Percentiles rank a stretch among this genome's conserved stretches.
phyloP scores from a whole-genome alignment of 2,329 filamentous ascomycete species.

The Blastomyces emzantsi region DNA sequence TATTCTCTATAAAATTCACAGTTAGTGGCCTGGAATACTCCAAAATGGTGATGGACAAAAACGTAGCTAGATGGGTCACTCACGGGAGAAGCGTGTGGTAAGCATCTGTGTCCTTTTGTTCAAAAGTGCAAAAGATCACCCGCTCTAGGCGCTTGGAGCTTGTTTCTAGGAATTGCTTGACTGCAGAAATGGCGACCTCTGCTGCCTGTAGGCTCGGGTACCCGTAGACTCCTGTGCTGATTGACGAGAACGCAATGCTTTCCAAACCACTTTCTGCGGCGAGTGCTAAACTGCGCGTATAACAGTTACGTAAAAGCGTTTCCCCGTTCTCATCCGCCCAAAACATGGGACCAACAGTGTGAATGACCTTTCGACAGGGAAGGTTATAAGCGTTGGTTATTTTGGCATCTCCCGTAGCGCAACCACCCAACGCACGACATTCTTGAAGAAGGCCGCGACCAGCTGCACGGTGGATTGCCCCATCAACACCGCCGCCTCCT shows the following conservation, averaged over 20 bases:
- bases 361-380: constrained; percentile 71
- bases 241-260: constrained; percentile 70
- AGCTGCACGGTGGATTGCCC: constrained; percentile 76
- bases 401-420: constrained; percentile 68
- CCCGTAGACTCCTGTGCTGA: constrained; percentile 86
- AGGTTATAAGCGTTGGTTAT: constrained; percentile 71
- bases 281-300: constrained; percentile 61
- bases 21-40: neutral
- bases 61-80: constrained; percentile 32
- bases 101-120: constrained; percentile 63
- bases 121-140: constrained; percentile 79
- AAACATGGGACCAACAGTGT: constrained; percentile 84
- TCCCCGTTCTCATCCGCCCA: constrained; percentile 28
- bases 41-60: neutral
- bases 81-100: constrained; percentile 68
- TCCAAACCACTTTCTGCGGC: constrained; percentile 57
- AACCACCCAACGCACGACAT: constrained; percentile 63
- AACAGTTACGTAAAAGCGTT: constrained; percentile 52
- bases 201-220: constrained; percentile 72
- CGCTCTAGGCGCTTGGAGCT: constrained; percentile 49
- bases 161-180: constrained; percentile 44
- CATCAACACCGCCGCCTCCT: constrained; percentile 85
- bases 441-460: constrained; percentile 59
- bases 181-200: constrained; percentile 56
- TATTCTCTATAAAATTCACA: constrained; percentile 31